phyloP scores from a whole-genome alignment of 768 basidiomycete species.

The Agrocybe praecox region DNA sequence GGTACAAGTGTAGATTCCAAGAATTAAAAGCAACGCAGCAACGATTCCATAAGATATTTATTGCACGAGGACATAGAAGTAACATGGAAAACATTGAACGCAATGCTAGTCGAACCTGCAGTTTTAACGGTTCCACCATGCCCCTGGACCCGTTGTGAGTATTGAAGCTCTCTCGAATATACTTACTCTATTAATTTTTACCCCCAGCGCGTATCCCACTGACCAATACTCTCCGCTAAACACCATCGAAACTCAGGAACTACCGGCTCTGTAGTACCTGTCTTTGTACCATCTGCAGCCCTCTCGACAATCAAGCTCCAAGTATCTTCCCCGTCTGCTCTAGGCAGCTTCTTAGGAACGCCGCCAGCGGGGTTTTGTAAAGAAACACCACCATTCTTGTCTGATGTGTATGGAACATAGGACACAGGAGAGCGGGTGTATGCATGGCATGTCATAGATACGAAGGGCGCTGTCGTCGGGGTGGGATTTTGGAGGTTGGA shows the following conservation, averaged over 20 bases:
- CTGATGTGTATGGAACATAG: slow-evolving; percentile 40
- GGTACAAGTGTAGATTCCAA: too few species aligned
- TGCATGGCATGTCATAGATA: slow-evolving; percentile 46
- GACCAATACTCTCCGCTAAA: slow-evolving; percentile 44
- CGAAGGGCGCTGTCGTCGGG: slow-evolving; percentile 27
- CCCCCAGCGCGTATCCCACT: slow-evolving; percentile 41
- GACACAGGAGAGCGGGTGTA: slow-evolving; percentile 50
- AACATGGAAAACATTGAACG: too few species aligned
- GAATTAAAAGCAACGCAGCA: too few species aligned
- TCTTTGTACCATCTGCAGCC: slow-evolving; percentile 38
- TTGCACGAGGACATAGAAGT: too few species aligned
- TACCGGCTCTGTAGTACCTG: slow-evolving; percentile 41
- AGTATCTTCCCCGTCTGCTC: slow-evolving; percentile 56
- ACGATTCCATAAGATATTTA: too few species aligned
- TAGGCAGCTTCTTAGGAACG: slow-evolving; percentile 46
- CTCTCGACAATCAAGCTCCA: slow-evolving; percentile 43
- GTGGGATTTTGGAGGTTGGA: slow-evolving; percentile 8
- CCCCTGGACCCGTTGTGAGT: too few species aligned
- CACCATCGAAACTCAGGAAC: slow-evolving; percentile 34
- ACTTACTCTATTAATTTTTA: too few species aligned
- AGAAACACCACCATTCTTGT: slow-evolving; percentile 2
- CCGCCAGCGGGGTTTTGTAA: slow-evolving; percentile 34
- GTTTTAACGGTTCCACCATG: too few species aligned
- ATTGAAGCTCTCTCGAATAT: too few species aligned
- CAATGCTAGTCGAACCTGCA: too few species aligned